Conservation (phyloP, 441 rosid genomes). For the Adansonia grandidieri region DNA sequence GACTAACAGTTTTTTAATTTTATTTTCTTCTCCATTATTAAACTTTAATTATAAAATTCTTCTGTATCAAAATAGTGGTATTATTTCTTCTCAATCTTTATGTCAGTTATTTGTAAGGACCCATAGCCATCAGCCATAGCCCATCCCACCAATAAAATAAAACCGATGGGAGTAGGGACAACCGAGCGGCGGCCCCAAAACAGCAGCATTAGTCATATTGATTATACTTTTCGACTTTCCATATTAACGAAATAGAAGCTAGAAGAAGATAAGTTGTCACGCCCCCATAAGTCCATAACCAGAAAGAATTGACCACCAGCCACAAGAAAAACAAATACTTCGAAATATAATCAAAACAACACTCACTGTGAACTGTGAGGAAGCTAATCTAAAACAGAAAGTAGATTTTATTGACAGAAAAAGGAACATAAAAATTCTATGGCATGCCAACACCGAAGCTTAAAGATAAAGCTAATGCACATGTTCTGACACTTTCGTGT, state of each 20-base stretch:
- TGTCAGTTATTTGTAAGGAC: neutral
- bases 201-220: neutral
- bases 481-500: too few species aligned
- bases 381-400: too few species aligned
- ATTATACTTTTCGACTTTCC: neutral
- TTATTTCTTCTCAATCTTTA: neutral
- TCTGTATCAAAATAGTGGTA: neutral
- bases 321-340: neutral
- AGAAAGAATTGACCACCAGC: neutral
- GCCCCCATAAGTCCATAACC: neutral
- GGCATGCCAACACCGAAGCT: too few species aligned
- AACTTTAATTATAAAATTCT: constrained; percentile 1
- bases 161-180: neutral
- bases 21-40: neutral
- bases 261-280: neutral
- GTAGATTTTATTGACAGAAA: too few species aligned
- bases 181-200: neutral
- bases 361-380: too few species aligned
- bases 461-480: too few species aligned
- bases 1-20: neutral
- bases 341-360: too few species aligned
- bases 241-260: neutral
- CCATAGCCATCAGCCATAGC: neutral
- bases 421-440: too few species aligned
- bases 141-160: neutral